Evolutionary conservation across 495 filamentous ascomycete genomes (phyloP).

Genomic region (Hypoxylon subgilvum): DNA sequence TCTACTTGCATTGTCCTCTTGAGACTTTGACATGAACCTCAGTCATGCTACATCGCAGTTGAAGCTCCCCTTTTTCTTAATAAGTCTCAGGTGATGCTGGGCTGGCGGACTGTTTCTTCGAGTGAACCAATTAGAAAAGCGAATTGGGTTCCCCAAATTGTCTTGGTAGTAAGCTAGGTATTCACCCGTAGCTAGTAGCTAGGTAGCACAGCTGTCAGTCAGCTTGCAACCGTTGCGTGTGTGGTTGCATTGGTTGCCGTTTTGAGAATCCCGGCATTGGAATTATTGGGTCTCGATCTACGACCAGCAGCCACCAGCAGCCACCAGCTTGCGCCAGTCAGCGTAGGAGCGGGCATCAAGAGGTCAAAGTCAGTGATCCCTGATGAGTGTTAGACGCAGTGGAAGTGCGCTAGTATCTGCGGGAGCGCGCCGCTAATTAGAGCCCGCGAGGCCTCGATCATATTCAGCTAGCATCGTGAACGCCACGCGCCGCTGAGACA

Average conservation of each 20-base stretch:
- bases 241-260: slow-evolving; percentile 1
- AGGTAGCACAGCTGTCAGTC: slow-evolving; percentile 5
- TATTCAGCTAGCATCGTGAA: slow-evolving; percentile 16
- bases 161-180: slow-evolving; percentile 11
- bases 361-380: not conserved
- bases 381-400: not conserved
- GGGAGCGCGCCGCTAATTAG: slow-evolving; percentile 6
- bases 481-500: slow-evolving; percentile 2
- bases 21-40: not conserved
- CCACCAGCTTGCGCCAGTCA: no score
- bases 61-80: not conserved
- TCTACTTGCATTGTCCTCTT: not conserved
- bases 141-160: slow-evolving; percentile 1
- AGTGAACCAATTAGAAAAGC: slow-evolving; percentile 3
- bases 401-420: slow-evolving; percentile 3
- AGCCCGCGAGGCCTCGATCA: slow-evolving; percentile 7
- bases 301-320: not conserved
- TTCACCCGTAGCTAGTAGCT: not conserved
- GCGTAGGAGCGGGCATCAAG: slow-evolving; percentile 7
- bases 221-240: not conserved
- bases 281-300: slow-evolving; percentile 2
- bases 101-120: not conserved
- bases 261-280: not conserved
- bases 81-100: not conserved
- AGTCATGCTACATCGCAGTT: not conserved